These are phyloP conservation scores for Purpureocillium takamizusanense DNA, from an alignment of 2,329 filamentous ascomycete genomes.

Conservation along the genomic window DNA sequence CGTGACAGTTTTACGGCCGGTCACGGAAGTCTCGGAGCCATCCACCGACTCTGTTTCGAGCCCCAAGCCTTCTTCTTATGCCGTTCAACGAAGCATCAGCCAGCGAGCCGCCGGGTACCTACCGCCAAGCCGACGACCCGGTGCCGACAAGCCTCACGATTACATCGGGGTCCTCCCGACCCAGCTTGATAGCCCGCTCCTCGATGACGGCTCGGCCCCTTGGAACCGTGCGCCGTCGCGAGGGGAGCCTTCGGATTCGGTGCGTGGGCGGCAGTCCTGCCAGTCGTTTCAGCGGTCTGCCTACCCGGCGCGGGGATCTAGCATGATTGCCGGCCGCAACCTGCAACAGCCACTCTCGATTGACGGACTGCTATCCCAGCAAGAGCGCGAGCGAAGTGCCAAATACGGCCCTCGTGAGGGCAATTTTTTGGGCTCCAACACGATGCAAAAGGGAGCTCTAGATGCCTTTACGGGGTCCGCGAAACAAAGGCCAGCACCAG, in stretches of 20 bases:
- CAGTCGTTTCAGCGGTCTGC: constrained; percentile 7
- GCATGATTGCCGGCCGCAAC: constrained; percentile 11
- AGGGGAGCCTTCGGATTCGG: not conserved
- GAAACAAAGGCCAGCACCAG: not conserved
- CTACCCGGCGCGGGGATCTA: constrained; percentile 16
- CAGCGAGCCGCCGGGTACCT: constrained; percentile 1
- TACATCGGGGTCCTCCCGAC: constrained; percentile 14
- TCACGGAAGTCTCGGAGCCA: constrained; percentile 15
- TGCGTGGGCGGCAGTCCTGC: not conserved
- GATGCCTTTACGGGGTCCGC: not conserved
- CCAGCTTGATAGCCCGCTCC: constrained; percentile 10
- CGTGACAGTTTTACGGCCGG: constrained; percentile 24
- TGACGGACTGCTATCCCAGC: constrained; percentile 11
- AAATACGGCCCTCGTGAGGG: not conserved
- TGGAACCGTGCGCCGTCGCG: constrained; percentile 7
- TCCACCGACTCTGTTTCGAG: not conserved
- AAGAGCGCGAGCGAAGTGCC: constrained; percentile 1
- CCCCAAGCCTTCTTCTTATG: not conserved
- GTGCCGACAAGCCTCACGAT: constrained; percentile 10
- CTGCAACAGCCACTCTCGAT: constrained; percentile 10
- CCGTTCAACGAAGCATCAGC: not conserved
- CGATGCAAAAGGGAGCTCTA: not conserved
- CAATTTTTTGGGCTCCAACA: not conserved
- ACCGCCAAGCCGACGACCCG: constrained; percentile 5
- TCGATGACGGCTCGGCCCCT: constrained; percentile 11